Percentiles rank a stretch among this genome's conserved stretches.
phyloP scores from a whole-genome alignment of 2,329 filamentous ascomycete genomes.

The Thermothelomyces thermophilus region DNA sequence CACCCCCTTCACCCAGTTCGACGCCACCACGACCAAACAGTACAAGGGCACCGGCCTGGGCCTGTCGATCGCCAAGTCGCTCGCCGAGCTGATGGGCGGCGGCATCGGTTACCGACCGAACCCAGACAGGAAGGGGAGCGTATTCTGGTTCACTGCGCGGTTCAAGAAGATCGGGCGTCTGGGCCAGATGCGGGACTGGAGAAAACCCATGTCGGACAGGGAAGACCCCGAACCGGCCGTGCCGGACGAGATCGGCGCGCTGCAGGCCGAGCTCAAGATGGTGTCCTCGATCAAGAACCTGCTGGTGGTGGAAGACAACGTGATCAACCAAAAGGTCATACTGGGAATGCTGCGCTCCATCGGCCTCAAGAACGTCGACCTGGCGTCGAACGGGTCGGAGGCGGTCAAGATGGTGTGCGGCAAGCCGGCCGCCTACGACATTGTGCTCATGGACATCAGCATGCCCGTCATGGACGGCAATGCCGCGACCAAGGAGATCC shows the following conservation, averaged over 20 bases:
- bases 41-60: conserved; percentile 75
- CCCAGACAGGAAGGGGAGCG: conserved; percentile 39
- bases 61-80: conserved; percentile 72
- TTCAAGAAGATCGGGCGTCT: conserved; percentile 34
- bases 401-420: conserved; percentile 37
- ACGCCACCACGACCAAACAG: conserved; percentile 69
- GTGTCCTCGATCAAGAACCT: conserved; percentile 36
- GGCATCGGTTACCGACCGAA: conserved; percentile 37
- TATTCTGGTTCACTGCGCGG: conserved; percentile 46
- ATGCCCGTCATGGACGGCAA: conserved; percentile 55
- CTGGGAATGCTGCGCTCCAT: conserved; percentile 32
- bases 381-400: conserved; percentile 38
- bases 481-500: conserved; percentile 43
- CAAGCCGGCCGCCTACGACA: conserved; percentile 37
- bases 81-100: conserved; percentile 68
- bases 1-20: conserved; percentile 73
- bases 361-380: conserved; percentile 36
- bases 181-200: conserved; percentile 27
- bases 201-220: conserved; percentile 16
- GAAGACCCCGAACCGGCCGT: conserved; percentile 5
- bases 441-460: conserved; percentile 53
- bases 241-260: conserved; percentile 2
- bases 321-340: conserved; percentile 38
- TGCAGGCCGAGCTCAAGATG: conserved; percentile 28
- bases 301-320: conserved; percentile 37